A percentile compares a stretch with the other conserved stretches of the same genome.
Evolutionary conservation across 768 basidiomycete genomes (phyloP).

Genomic region (Hygrophorus pudorinus): DNA sequence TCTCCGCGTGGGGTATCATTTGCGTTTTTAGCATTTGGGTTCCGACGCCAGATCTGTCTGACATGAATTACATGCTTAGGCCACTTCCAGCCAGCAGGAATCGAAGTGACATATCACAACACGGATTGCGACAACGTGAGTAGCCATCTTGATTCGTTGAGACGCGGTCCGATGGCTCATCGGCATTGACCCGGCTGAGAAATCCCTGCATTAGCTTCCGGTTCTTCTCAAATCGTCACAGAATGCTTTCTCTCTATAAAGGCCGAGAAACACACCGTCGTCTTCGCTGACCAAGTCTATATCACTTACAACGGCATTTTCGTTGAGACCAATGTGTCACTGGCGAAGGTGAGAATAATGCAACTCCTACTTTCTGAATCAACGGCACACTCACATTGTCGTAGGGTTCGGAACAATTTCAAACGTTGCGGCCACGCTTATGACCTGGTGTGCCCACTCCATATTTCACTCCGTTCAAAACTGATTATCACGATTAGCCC

Average conservation of each 20-base stretch:
- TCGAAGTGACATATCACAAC: too few species aligned
- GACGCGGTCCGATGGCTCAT: constrained; percentile 12
- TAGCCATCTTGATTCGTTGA: neutral
- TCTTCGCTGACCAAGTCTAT: constrained; percentile 5
- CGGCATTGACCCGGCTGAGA: constrained; percentile 6
- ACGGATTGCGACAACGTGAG: too few species aligned
- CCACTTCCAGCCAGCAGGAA: too few species aligned
- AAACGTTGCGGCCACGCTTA: constrained; percentile 45
- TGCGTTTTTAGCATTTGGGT: too few species aligned
- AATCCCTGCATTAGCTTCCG: constrained; percentile 4
- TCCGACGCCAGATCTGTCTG: too few species aligned
- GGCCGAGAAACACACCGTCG: constrained; percentile 3
- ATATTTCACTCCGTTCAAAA: neutral
- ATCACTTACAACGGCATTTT: constrained; percentile 13
- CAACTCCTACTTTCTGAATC: constrained; percentile 3
- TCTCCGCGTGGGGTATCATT: too few species aligned
- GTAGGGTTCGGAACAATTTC: constrained; percentile 58
- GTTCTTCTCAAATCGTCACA: constrained; percentile 7
- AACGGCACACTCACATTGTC: constrained; percentile 10
- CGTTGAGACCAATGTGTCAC: constrained; percentile 46
- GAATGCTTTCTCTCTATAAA: constrained; percentile 7
- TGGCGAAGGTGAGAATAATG: constrained; percentile 52
- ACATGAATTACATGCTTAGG: too few species aligned
- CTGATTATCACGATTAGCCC: constrained; percentile 27
- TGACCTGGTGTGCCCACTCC: constrained; percentile 33